Evolutionary conservation across 108 stramenopile species (phyloP), one percentile per base, ranked within the genome.

Genomic region (Cylindrotheca closterium): DNA sequence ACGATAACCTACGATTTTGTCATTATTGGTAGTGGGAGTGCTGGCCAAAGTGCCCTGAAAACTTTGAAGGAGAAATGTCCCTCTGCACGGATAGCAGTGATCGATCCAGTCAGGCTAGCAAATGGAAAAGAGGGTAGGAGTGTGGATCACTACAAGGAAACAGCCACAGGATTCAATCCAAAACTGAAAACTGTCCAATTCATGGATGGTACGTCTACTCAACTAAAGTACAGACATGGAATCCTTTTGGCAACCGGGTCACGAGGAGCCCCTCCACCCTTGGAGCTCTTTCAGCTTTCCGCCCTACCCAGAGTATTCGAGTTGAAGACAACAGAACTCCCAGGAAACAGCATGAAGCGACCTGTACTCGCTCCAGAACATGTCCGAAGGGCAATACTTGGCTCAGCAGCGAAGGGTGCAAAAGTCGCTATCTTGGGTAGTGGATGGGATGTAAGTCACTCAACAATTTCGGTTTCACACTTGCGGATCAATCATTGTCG

Each of bases 221-320:
- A 68, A 19, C 60, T 91, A 0, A 51, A 71, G 22, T 93, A 88
- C 62, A 77, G 75, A 42, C 82, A 88, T 71, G 89, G 84, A 27
- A 74, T 84, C 30, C 71, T 93, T 50, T 47, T 93, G 1, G 92
- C 92, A 21, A 90, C 89, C 12, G 92, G 92, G 19, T 71, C 84
- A 18, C 78, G 85, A 24, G 92, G 87, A 19, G 85, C 89, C 33
- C 92, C 92, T n/a, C 82, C 84, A 4, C 92, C 92, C 1, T 23
- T 62, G 25, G 77, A 79, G 21, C 76, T 89, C 18, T 71, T 90
- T n/a, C 72, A 88, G 21, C 51, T 64, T 8, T 65, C 63, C 47
- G 68, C 85, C 22, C 30, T 67, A 30, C 56, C 66, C 8, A 72
- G 87, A 22, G 68, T 93, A 21, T 60, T 93, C 29, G 89, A 90